phyloP scores from a whole-genome alignment of 2,329 filamentous ascomycete species.

The Colletotrichum destructivum region DNA sequence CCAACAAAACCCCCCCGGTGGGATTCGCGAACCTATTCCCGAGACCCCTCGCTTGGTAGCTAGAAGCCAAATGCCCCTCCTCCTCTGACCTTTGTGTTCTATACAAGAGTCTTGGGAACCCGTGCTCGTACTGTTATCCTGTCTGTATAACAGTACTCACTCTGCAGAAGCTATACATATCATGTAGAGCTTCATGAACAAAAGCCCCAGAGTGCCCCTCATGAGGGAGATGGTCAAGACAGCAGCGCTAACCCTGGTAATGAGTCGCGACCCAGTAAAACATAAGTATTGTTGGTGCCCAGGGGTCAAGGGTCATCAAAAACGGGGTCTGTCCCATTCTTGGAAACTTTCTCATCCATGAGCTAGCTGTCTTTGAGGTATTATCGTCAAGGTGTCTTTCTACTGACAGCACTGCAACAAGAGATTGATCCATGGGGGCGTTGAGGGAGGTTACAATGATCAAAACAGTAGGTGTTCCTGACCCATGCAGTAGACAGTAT shows the following conservation, averaged over 20 bases:
- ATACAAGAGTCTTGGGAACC: too few relatives aligned
- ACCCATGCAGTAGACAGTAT: too few relatives aligned
- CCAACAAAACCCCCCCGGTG: slow-evolving; percentile 5
- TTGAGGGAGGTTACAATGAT: neutral
- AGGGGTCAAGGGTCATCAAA: slow-evolving; percentile 13
- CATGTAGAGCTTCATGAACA: too few relatives aligned
- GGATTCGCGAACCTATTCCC: slow-evolving; percentile 2
- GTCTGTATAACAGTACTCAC: too few relatives aligned
- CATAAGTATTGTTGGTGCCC: neutral
- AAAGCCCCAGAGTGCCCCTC: too few relatives aligned
- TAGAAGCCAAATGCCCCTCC: neutral
- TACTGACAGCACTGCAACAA: neutral
- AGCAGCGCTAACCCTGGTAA: neutral
- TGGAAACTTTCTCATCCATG: neutral
- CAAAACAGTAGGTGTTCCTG: neutral
- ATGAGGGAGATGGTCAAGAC: too few relatives aligned
- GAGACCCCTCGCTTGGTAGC: neutral
- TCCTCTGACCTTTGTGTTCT: too few relatives aligned
- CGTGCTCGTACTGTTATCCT: too few relatives aligned
- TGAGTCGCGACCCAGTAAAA: neutral
- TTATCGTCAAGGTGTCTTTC: neutral
- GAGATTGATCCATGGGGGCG: too few relatives aligned
- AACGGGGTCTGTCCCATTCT: neutral
- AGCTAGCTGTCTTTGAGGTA: neutral
- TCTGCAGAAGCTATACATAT: neutral